Base-by-base conservation (phyloP, 768 basidiomycete genomes). In the Phylloporus arenicola region DNA sequence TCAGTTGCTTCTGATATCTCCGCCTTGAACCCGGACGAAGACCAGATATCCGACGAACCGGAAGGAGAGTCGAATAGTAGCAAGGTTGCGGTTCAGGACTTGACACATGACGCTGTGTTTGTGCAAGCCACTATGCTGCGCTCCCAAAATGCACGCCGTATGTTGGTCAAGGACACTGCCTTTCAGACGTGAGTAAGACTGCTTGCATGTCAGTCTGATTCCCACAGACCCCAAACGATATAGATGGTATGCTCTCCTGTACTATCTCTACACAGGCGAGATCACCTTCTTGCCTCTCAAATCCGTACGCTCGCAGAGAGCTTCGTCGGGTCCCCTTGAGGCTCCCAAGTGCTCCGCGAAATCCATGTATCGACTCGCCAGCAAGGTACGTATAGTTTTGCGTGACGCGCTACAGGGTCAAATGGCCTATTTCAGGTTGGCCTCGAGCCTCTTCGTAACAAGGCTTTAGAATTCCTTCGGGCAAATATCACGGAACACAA, bases 331-430 rank as follows among this genome's bases (percentile, higher is more conserved):
- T 13, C 22, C 39, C 12, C 22, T 24, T 6, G 39, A 40, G 3
- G 19, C 43, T 9, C 43, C 43, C 5, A 19, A 22, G 12, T 45
- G 22, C n/a, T 45, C 34, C 10, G 45, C 45, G 5, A 45, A 35
- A 45, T 45, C 45, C 6, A 45, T 34, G 43, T 45, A 45, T 45
- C 43, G 43, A 22, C 43, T 45, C 14, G 43, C 31, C 7, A 31
- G 31, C 13, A 45, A 45, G 31, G 43, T 45, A 2, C 14, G 19
- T 34, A 22, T 22, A 8, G 17, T 34, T 5, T 34, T 10, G 43
- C 31, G 4, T 24, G 41, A 12, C 6, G 6, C 16, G 30, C 19
- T 6, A 10, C 43, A 16, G 12, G 29, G 19, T 22, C 38, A 20
- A 39, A 39, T 10, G 12, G 12, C 6, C 40, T 12, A n/a, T 35